These are phyloP conservation scores for Pochonia chlamydosporia DNA, from an alignment of 2,329 filamentous ascomycete species.

Conservation along the genomic window DNA sequence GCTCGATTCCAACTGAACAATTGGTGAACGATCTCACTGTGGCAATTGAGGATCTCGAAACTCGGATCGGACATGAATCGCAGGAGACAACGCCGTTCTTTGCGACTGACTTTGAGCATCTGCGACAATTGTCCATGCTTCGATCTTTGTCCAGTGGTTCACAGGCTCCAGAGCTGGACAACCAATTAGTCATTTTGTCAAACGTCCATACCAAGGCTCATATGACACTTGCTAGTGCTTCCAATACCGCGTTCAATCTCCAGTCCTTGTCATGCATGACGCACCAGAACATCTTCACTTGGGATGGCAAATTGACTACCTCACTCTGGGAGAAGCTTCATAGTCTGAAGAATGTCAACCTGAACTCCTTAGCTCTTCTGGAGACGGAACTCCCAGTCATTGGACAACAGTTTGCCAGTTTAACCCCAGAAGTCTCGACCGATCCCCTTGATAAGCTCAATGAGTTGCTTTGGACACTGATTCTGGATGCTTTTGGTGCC, in stretches of 20 bases:
- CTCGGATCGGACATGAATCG: conserved; percentile 35
- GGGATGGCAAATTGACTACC: conserved; percentile 33
- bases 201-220: conserved; percentile 28
- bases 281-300: conserved; percentile 29
- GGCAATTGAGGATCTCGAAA: conserved; percentile 49
- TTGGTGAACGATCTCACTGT: conserved; percentile 43
- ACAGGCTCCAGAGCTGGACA: conserved; percentile 9
- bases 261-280: conserved; percentile 43
- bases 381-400: conserved; percentile 60
- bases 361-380: conserved; percentile 57
- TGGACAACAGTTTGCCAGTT: conserved; percentile 46
- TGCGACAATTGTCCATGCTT: conserved; percentile 48
- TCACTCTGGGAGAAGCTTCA: conserved; percentile 52
- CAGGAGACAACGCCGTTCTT: conserved; percentile 43
- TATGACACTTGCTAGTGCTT: conserved; percentile 26
- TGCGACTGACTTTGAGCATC: conserved; percentile 47
- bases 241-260: conserved; percentile 32
- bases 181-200: conserved; percentile 45
- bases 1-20: conserved; percentile 33
- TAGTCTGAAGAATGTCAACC: conserved; percentile 43
- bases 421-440: conserved; percentile 41
- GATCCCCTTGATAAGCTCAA: conserved; percentile 46
- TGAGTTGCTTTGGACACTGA: conserved; percentile 38
- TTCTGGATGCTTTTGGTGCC: conserved; percentile 34
- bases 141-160: conserved; percentile 16